A percentile compares a stretch with the other conserved stretches of the same genome.
Evolutionary conservation across 1,139 yeast species (phyloP).

Genomic region (Geotrichum candidum): DNA sequence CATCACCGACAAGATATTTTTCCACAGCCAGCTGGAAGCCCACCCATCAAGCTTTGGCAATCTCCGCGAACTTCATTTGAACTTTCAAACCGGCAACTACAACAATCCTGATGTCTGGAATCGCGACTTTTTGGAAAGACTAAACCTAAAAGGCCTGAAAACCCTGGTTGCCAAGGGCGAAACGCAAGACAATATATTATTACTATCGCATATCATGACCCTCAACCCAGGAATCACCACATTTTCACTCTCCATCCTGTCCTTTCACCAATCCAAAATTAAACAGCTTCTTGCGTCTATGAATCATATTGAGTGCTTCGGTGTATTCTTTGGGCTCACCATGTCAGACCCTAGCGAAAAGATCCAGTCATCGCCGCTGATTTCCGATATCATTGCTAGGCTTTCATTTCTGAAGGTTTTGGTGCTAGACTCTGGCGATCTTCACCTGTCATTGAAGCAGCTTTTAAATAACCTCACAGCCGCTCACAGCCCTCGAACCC

Average conservation of each 20-base stretch:
- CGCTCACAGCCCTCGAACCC: background rate
- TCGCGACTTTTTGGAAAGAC: background rate
- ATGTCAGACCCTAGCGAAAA: background rate
- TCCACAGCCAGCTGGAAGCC: background rate
- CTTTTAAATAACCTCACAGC: background rate
- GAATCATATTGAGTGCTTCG: background rate
- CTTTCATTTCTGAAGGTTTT: background rate
- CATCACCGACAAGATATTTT: background rate
- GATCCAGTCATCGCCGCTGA: background rate
- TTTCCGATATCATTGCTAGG: background rate
- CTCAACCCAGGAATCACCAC: background rate
- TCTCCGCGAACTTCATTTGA: background rate
- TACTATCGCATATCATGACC: background rate
- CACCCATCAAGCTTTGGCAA: background rate
- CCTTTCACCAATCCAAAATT: background rate
- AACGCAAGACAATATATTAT: background rate
- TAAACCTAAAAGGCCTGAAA: background rate
- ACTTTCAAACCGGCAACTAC: background rate
- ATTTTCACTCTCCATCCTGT: background rate
- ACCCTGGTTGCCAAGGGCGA: background rate
- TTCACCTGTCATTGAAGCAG: background rate
- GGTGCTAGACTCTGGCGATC: background rate
- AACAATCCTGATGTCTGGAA: background rate
- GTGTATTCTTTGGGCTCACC: background rate
- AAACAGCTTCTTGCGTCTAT: background rate